Conservation (phyloP, 2,329 filamentous ascomycete genomes). For the Clarireedia monteithiana region DNA sequence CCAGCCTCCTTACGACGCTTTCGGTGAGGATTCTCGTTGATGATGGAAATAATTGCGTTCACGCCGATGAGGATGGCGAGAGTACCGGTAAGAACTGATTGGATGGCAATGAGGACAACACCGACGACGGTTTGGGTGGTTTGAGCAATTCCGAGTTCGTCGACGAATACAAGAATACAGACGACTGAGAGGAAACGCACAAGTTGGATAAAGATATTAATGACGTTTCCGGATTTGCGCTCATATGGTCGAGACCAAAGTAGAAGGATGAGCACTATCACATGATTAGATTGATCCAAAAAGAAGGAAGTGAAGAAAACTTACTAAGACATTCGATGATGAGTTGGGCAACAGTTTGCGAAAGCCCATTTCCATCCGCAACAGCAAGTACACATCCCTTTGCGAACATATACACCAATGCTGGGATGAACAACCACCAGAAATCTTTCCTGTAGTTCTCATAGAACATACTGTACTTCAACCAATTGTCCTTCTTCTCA, state of each 20-base stretch:
- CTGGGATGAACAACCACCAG: constrained; percentile 95
- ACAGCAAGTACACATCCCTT: constrained; percentile 82
- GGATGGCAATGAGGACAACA: constrained; percentile 86
- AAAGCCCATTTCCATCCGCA: constrained; percentile 75
- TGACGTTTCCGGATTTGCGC: constrained; percentile 78
- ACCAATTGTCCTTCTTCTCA: constrained; percentile 83
- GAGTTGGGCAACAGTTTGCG: constrained; percentile 73
- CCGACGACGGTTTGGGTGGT: constrained; percentile 93
- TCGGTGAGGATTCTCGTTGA: constrained; percentile 84
- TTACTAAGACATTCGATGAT: constrained; percentile 61
- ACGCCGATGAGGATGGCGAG: constrained; percentile 82
- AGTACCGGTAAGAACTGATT: constrained; percentile 73
- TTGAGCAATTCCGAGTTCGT: constrained; percentile 81
- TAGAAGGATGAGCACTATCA: constrained; percentile 62
- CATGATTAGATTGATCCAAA: neutral
- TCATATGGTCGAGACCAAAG: constrained; percentile 83
- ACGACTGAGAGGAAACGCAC: constrained; percentile 82
- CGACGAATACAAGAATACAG: constrained; percentile 88
- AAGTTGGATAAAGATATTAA: constrained; percentile 87
- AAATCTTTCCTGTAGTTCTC: constrained; percentile 89
- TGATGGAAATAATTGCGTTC: constrained; percentile 77
- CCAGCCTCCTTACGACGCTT: constrained; percentile 83
- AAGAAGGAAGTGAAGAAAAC: neutral
- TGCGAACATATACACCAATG: constrained; percentile 82
- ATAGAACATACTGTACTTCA: constrained; percentile 96